These are phyloP conservation scores for Fusarium pseudoanthophilum DNA, from an alignment of 2,329 filamentous ascomycete genomes.

Conservation along the genomic window DNA sequence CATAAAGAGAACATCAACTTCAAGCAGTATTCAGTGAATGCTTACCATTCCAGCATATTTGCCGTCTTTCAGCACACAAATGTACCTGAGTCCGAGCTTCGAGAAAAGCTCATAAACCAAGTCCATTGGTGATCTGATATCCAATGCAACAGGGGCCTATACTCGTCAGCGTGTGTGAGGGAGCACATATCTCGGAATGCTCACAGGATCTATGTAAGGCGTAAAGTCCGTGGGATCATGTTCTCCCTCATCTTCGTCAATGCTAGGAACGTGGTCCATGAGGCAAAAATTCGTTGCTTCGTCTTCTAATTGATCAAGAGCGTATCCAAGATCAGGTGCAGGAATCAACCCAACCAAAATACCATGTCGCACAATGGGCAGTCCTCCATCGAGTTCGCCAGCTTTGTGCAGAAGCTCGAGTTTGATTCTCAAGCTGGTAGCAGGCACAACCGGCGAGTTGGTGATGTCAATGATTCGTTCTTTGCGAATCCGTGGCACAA, in stretches of 20 bases:
- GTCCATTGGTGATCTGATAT: conserved; percentile 91
- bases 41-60: conserved; percentile 88
- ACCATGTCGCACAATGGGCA: conserved; percentile 84
- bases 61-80: conserved; percentile 88
- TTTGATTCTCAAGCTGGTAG: conserved; percentile 79
- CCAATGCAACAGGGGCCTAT: conserved; percentile 86
- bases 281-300: conserved; percentile 80
- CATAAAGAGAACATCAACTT: background rate
- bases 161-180: conserved; percentile 22
- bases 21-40: conserved; percentile 26
- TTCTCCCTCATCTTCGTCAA: conserved; percentile 71
- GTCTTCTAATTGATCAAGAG: conserved; percentile 83
- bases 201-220: conserved; percentile 85
- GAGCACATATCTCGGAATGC: conserved; percentile 42
- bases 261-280: conserved; percentile 76
- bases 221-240: conserved; percentile 86
- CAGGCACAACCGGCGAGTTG: conserved; percentile 80
- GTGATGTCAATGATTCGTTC: conserved; percentile 91
- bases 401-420: conserved; percentile 83
- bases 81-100: conserved; percentile 90
- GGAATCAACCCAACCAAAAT: conserved; percentile 91
- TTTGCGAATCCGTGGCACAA: conserved; percentile 78
- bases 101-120: conserved; percentile 96
- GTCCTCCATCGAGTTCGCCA: conserved; percentile 90
- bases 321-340: conserved; percentile 92